Conservation (phyloP, 148 eudicot genomes). For the Nepenthes gracilis region DNA sequence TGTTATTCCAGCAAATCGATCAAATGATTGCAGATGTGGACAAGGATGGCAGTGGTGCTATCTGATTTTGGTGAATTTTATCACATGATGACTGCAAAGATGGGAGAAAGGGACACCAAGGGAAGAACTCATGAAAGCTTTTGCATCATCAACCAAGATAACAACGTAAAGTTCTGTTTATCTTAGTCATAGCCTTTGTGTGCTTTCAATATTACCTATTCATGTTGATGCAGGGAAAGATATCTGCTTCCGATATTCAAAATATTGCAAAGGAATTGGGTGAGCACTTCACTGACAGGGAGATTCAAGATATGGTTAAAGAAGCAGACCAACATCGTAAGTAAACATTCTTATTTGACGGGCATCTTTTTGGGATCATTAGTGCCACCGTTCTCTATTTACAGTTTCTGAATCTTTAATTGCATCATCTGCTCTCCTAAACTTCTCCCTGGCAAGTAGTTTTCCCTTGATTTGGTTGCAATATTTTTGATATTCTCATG, state of each 20-base stretch:
- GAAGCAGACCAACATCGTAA: constrained; percentile 6
- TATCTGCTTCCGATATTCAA: constrained; percentile 10
- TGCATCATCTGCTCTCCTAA: too few relatives aligned
- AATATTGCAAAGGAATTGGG: background rate
- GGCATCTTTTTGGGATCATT: background rate
- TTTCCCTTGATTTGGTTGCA: too few relatives aligned
- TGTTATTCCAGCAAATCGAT: constrained; percentile 55
- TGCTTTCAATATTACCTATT: too few relatives aligned
- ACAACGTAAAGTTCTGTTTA: constrained; percentile 1
- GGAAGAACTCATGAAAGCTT: constrained; percentile 88
- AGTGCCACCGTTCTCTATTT: too few relatives aligned
- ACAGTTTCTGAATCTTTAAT: too few relatives aligned
- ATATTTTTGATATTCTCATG: too few relatives aligned
- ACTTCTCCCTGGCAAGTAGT: background rate
- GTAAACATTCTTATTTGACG: background rate
- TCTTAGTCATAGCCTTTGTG: background rate
- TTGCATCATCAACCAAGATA: constrained; percentile 76
- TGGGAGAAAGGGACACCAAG: constrained; percentile 84
- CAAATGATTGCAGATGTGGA: constrained; percentile 96
- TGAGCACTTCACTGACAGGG: constrained; percentile 6
- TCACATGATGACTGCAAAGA: constrained; percentile 94
- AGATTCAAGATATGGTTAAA: constrained; percentile 6
- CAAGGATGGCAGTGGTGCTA: constrained; percentile 95
- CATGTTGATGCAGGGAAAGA: constrained; percentile 8
- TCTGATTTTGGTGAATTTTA: constrained; percentile 89